Base-by-base conservation (phyloP, 2,329 filamentous ascomycete species). In the Blastomyces silverae region DNA sequence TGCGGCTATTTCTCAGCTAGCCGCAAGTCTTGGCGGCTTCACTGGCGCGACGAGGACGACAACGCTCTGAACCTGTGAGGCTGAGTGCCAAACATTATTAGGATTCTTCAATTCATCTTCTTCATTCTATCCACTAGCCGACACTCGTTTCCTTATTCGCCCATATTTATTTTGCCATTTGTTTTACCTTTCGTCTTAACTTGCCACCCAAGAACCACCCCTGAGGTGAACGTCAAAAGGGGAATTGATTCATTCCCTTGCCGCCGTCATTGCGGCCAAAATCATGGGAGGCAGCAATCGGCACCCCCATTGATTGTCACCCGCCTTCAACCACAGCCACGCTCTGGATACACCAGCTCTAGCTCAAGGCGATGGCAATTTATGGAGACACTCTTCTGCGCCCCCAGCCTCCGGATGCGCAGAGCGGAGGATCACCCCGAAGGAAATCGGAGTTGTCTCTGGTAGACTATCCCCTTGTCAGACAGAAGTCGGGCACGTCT, bases 401-500 rank as follows among this genome's bases (percentile, higher is more conserved):
- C 28, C 63, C 58, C 57, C 57, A 64, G 50, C 44, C 58, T 34
- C 58, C 37, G 17, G 63, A 56, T 37, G 25, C 60, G 15, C 64
- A 63, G 48, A 59, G 53, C 57, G 64, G 64, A 56, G 64, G 63
- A 25, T 62, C 66, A 37, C 44, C 65, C 4, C 46, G 65, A 37
- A 63, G 62, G 44, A 66, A 56, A 20, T 62, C 66, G 34, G 66
- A 69, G 15, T n/a, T 65, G 28, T 62, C 59, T 50, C 62, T 64
- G 25, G 53, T 65, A 6, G 68, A 67, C 56, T 53, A 64, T 28
- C 63, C 68, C 58, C 62, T 64, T 37, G 44, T 53, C 22, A 64
- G 65, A 48, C 64, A 64, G 42, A 67, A 64, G 57, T 69, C 67
- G n/a, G 65, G 65, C 10, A 67, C 62, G 22, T 69, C 67, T 2